Percentiles rank a stretch among this genome's conserved stretches.
These are phyloP conservation scores for Gastrodia elata DNA, from an alignment of 106 monocot species.

Conservation along the genomic window DNA sequence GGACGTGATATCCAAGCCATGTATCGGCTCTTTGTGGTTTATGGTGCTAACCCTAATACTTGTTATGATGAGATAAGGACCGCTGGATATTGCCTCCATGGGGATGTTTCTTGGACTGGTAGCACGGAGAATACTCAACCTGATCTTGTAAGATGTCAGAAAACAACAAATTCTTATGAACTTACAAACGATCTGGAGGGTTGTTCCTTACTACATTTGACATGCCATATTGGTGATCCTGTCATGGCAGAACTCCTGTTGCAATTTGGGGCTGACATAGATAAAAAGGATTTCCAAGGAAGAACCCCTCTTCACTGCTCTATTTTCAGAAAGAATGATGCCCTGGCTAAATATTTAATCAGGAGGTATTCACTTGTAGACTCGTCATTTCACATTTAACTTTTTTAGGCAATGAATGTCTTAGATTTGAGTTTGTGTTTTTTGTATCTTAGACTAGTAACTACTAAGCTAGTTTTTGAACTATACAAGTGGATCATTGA, in stretches of 20 bases:
- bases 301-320: constrained; percentile 89
- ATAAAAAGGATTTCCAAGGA: constrained; percentile 74
- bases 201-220: constrained; percentile 73
- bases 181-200: constrained; percentile 58
- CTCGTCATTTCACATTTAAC: not conserved
- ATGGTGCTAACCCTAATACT: constrained; percentile 55
- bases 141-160: constrained; percentile 51
- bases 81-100: constrained; percentile 25
- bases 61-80: constrained; percentile 38
- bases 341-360: constrained; percentile 65
- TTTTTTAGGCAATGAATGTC: not conserved
- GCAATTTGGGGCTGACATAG: constrained; percentile 81
- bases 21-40: constrained; percentile 59
- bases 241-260: constrained; percentile 77
- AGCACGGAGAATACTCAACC: constrained; percentile 15
- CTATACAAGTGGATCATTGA: too few species aligned
- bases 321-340: constrained; percentile 58
- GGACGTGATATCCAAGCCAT: constrained; percentile 38
- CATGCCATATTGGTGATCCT: constrained; percentile 60
- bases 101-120: constrained; percentile 16
- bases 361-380: constrained; percentile 41
- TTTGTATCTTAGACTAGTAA: not conserved
- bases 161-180: constrained; percentile 38
- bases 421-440: not conserved
- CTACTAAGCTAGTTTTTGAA: too few species aligned